These are phyloP conservation scores for Scheffersomyces illinoinensis DNA, from an alignment of 1,139 yeast genomes.

Conservation along the genomic window DNA sequence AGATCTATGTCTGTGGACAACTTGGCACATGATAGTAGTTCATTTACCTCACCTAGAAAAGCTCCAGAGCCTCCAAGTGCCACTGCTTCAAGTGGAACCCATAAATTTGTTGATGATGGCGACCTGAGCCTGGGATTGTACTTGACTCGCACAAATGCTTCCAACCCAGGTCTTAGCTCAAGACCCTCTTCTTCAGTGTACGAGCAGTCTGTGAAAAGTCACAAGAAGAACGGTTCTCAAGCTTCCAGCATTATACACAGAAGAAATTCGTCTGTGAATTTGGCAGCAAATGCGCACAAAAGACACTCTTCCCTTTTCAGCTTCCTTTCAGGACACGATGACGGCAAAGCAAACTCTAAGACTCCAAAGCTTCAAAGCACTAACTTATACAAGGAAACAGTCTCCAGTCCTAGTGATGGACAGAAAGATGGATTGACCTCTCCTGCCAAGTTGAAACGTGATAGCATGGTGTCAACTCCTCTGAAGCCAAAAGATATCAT, in stretches of 20 bases:
- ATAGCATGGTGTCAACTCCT: constrained; percentile 11
- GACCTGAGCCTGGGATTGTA: constrained; percentile 16
- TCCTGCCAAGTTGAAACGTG: constrained; percentile 27
- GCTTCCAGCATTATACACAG: constrained; percentile 21
- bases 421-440: constrained; percentile 17
- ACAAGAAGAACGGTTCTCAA: constrained; percentile 29
- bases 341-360: constrained; percentile 3
- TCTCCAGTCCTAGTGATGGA: not conserved
- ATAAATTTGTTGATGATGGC: constrained; percentile 26
- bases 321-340: constrained; percentile 35
- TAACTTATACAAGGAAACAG: constrained; percentile 3
- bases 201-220: constrained; percentile 33
- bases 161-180: constrained; percentile 16
- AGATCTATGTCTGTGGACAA: constrained; percentile 58
- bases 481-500: constrained; percentile 8
- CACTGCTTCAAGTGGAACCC: constrained; percentile 29
- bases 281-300: constrained; percentile 19
- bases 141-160: constrained; percentile 28
- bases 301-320: constrained; percentile 51
- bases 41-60: constrained; percentile 59
- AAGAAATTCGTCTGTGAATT: constrained; percentile 30
- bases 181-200: constrained; percentile 50
- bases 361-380: constrained; percentile 5
- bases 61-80: constrained; percentile 62
- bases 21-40: constrained; percentile 19